Evolutionary conservation across 2,329 filamentous ascomycete genomes (phyloP).

Genomic region (Pseudogymnoascus sp.): DNA sequence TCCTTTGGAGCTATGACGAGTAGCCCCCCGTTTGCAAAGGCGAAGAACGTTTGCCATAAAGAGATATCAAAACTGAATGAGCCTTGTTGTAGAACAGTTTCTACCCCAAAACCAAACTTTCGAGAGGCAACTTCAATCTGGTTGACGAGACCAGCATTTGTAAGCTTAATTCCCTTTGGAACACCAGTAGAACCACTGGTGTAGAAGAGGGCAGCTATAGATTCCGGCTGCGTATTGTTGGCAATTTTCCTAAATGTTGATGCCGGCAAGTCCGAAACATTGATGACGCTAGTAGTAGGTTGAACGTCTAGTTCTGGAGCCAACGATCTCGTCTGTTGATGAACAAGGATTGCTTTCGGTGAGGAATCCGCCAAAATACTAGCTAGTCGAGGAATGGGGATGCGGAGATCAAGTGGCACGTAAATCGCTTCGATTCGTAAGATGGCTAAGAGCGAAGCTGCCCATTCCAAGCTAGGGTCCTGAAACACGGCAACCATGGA

Average conservation of each 20-base stretch:
- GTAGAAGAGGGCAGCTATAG: constrained; percentile 10
- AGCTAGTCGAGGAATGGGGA: constrained; percentile 21
- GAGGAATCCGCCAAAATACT: constrained; percentile 15
- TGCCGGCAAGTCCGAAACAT: not conserved
- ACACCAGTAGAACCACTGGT: constrained; percentile 16
- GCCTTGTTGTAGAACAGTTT: not conserved
- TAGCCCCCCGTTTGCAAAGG: not conserved
- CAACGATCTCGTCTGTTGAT: constrained; percentile 14
- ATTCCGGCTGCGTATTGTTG: not conserved
- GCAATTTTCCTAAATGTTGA: not conserved
- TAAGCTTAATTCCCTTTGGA: constrained; percentile 22
- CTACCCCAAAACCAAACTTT: not conserved
- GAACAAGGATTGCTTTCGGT: not conserved
- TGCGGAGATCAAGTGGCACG: constrained; percentile 28
- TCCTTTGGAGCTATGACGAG: not conserved
- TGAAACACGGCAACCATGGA: constrained; percentile 11
- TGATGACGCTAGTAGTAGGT: not conserved
- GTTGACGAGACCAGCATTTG: constrained; percentile 20
- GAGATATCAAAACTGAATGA: constrained; percentile 3
- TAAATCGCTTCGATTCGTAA: constrained; percentile 28
- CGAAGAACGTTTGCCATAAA: not conserved
- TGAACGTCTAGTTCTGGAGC: not conserved
- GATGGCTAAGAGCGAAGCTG: constrained; percentile 29
- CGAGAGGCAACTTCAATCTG: constrained; percentile 17
- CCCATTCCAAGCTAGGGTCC: constrained; percentile 19